Conservation (phyloP, 768 basidiomycete genomes). For the Collybia nuda region DNA sequence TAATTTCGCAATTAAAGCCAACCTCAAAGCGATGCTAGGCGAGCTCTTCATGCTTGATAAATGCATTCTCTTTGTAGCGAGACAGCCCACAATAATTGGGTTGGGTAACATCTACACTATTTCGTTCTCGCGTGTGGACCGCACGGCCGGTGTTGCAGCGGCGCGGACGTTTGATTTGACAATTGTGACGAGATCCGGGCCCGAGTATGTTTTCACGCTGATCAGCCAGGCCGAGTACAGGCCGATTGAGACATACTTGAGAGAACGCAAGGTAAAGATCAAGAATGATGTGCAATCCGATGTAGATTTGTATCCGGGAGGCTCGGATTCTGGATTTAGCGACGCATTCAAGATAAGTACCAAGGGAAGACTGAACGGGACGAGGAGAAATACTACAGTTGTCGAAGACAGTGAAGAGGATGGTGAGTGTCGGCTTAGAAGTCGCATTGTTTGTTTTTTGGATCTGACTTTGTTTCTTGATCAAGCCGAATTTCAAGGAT, state of each 20-base stretch:
- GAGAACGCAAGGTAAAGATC: constrained; percentile 87
- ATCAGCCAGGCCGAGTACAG: constrained; percentile 96
- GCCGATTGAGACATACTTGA: constrained; percentile 79
- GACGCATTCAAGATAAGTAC: constrained; percentile 83
- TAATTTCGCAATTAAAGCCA: constrained; percentile 94
- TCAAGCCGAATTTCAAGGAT: constrained; percentile 88
- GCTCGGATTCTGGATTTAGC: constrained; percentile 73
- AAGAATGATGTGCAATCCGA: constrained; percentile 97
- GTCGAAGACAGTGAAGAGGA: constrained; percentile 81
- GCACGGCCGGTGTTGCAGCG: constrained; percentile 75
- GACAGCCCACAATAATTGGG: constrained; percentile 89
- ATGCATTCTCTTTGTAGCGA: constrained; percentile 96
- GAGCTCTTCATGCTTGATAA: constrained; percentile 98
- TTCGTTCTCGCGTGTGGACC: constrained; percentile 91
- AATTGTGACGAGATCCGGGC: constrained; percentile 80
- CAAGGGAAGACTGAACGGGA: constrained; percentile 60
- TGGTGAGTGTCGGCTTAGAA: constrained; percentile 38
- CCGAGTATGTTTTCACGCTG: constrained; percentile 90
- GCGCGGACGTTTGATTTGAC: constrained; percentile 94
- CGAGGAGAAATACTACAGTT: constrained; percentile 48
- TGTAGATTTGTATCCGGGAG: constrained; percentile 70
- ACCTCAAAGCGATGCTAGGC: constrained; percentile 94
- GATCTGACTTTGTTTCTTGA: neutral
- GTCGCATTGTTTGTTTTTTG: neutral
- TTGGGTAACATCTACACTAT: constrained; percentile 87